phyloP scores from a whole-genome alignment of 192 early-diverging fungal species.

The Mortierella claussenii region DNA sequence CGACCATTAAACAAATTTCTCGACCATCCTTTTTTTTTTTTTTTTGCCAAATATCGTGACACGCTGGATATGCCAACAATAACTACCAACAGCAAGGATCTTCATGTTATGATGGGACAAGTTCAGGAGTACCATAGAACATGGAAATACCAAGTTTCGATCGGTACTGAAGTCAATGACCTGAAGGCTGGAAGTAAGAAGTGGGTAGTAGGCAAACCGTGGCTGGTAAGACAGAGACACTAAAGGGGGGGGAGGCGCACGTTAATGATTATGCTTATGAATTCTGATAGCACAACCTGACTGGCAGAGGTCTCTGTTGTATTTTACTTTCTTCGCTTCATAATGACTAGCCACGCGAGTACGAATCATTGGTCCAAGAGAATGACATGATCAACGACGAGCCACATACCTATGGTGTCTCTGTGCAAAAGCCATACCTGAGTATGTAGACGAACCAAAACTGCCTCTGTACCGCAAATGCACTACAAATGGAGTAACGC shows the following conservation, averaged over 20 bases:
- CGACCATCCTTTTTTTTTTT: neutral
- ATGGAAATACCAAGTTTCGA: conserved; percentile 23
- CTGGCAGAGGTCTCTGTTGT: too few relatives aligned
- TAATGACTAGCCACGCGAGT: neutral
- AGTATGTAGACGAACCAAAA: conserved; percentile 5
- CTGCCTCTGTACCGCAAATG: too few relatives aligned
- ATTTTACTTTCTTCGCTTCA: too few relatives aligned
- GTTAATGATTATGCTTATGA: neutral
- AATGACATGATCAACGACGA: conserved; percentile 43
- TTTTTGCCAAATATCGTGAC: neutral
- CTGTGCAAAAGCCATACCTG: conserved; percentile 33
- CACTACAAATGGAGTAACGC: too few relatives aligned
- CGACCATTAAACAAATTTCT: neutral
- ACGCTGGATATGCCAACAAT: neutral
- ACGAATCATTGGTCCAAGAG: conserved; percentile 12
- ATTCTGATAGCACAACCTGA: too few relatives aligned
- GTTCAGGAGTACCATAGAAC: conserved; percentile 10
- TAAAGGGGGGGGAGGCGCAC: neutral
- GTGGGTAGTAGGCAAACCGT: conserved; percentile 9
- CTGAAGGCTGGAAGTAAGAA: conserved; percentile 25
- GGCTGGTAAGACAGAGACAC: conserved; percentile 5
- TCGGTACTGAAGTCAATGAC: conserved; percentile 13
- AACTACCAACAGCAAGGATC: conserved; percentile 1
- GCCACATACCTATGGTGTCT: conserved; percentile 11
- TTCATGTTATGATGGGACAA: conserved; percentile 30